These are phyloP conservation scores for Pleodorina starrii DNA, from an alignment of 139 green algal genomes.

Conservation along the genomic window DNA sequence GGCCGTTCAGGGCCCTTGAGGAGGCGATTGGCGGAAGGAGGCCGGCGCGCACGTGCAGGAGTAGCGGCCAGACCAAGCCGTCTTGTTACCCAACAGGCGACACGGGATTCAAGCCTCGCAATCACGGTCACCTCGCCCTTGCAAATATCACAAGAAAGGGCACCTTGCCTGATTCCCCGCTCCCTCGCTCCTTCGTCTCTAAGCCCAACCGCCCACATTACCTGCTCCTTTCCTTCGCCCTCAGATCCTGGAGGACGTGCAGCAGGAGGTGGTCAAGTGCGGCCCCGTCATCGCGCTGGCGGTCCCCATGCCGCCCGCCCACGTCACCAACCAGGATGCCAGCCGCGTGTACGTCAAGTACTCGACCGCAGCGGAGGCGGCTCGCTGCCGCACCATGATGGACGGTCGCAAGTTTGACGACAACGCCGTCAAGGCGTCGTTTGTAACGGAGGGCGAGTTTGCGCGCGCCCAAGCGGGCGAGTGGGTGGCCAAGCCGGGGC, in stretches of 20 bases:
- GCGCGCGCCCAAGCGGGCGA: slow-evolving; percentile 67
- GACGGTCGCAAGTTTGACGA: slow-evolving; percentile 85
- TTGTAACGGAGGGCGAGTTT: slow-evolving; percentile 78
- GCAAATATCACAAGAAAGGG: too few species aligned
- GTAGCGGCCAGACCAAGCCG: too few species aligned
- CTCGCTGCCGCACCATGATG: slow-evolving; percentile 72
- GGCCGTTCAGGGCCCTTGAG: too few species aligned
- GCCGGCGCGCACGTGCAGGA: too few species aligned
- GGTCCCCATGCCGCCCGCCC: slow-evolving; percentile 70
- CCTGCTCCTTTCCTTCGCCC: too few species aligned
- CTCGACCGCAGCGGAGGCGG: slow-evolving; percentile 58
- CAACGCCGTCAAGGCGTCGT: slow-evolving; percentile 72
- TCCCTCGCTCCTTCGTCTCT: too few species aligned
- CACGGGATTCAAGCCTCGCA: too few species aligned
- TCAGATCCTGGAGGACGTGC: slow-evolving; percentile 75
- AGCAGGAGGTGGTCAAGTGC: slow-evolving; percentile 76
- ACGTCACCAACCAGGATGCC: slow-evolving; percentile 54
- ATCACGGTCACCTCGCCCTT: too few species aligned
- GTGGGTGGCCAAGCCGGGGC: slow-evolving; percentile 69
- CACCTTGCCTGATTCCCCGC: too few species aligned
- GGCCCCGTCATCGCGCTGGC: slow-evolving; percentile 72
- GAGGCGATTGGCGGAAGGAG: too few species aligned
- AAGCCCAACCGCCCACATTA: too few species aligned
- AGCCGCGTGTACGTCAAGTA: slow-evolving; percentile 83
- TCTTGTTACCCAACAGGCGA: too few species aligned